Percentiles rank a stretch among this genome's conserved stretches.
These are phyloP conservation scores for Arthrobotrys sinensis DNA, from an alignment of 2,329 filamentous ascomycete species.

Conservation along the genomic window DNA sequence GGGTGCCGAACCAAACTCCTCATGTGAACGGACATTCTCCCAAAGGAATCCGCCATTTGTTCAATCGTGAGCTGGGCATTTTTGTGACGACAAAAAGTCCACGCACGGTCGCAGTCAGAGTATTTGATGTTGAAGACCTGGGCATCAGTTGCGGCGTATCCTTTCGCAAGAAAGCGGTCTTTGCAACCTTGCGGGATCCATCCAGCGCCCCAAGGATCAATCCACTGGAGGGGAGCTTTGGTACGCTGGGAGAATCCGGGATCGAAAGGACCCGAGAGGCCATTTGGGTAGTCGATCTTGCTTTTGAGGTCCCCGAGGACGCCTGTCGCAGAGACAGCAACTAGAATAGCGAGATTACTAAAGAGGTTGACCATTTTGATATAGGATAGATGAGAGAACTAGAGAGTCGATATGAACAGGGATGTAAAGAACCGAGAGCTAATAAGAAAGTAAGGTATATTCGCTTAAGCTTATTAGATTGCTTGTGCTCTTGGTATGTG, in stretches of 20 bases:
- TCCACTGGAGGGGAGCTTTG: constrained; percentile 7
- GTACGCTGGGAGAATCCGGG: constrained; percentile 28
- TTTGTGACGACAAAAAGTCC: constrained; percentile 61
- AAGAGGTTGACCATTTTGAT: constrained; percentile 28
- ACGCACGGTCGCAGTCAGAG: constrained; percentile 52
- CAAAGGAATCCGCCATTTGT: constrained; percentile 58
- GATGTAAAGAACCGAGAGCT: background rate
- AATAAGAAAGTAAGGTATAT: background rate
- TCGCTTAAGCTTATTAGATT: background rate
- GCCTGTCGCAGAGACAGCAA: background rate
- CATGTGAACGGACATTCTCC: constrained; percentile 60
- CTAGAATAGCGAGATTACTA: background rate
- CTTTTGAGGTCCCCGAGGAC: constrained; percentile 28
- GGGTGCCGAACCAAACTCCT: constrained; percentile 58
- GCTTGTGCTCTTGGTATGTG: background rate
- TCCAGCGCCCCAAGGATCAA: constrained; percentile 47
- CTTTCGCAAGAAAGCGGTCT: constrained; percentile 44
- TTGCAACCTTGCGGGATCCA: constrained; percentile 60
- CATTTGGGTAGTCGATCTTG: constrained; percentile 41
- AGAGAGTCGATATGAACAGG: background rate
- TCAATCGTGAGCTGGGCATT: constrained; percentile 55
- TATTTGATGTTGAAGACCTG: constrained; percentile 59
- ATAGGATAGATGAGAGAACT: background rate
- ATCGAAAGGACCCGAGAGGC: constrained; percentile 45
- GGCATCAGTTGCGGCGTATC: constrained; percentile 37